Base-by-base conservation (phyloP, 140 eudicot genomes). In the Erigeron philadelphicus region DNA sequence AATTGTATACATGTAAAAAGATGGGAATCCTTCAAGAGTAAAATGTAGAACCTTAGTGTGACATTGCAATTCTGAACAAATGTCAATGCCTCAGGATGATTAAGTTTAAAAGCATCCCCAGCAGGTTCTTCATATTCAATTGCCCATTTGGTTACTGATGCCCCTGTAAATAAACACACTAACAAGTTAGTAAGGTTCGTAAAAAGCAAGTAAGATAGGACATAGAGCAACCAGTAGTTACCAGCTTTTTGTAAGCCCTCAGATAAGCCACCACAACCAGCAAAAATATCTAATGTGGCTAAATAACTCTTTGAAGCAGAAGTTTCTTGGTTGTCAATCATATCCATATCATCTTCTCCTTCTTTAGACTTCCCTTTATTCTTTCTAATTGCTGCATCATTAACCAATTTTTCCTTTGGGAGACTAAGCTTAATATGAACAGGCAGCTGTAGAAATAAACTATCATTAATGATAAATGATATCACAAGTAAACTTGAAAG, bases 241-340 rank as follows among this genome's bases (percentile, higher is more conserved):
- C 96, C 96, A 64, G 96, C 83, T 77, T 80, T 82, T 70, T 86
- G 83, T 70, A 89, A 72, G 10, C 96, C 96, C 46, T 89, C 88
- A 4, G 96, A 89, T 61, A 89, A 61, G 41, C 96, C 96, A 75
- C 96, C 96, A 59, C 96, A 89, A 5, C 96, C 96, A 80, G 96
- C 94, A 82, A 89, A 89, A 61, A 89, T 86, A 57, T 89, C 96
- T 57, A 86, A 76, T 43, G 90, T 86, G 25, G 86, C 69, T 75
- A 89, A 68, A 45, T 64, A 54, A 13, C 75, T 80, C 42, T 18
- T 46, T 50, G 42, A 50, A 38, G 73, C 46, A n/a, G 66, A 60
- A 41, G 43, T 61, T 48, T 46, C 63, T 65, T 76, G 61, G 69
- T 21, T 82, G 31, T 68, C 67, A 9, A 56, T 16, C 64, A 62